phyloP scores from a whole-genome alignment of 768 basidiomycete species.

The Panaeolus cyanescens region DNA sequence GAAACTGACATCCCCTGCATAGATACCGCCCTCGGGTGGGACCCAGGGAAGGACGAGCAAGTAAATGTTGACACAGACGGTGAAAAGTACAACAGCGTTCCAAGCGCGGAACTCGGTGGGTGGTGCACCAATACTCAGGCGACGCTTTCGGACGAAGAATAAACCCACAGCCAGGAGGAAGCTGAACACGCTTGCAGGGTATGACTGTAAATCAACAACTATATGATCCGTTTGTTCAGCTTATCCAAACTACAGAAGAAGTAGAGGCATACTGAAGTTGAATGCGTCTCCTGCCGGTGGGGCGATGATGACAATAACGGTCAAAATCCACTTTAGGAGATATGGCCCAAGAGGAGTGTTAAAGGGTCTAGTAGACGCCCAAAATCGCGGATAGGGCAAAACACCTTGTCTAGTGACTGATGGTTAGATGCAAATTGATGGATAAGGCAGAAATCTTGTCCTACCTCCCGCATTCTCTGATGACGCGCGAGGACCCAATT shows the following conservation, averaged over 20 bases:
- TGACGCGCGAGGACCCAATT: slow-evolving; percentile 44
- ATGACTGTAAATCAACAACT: slow-evolving; percentile 43
- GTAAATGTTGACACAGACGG: slow-evolving; percentile 39
- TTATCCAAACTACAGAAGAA: neutral
- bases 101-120: slow-evolving; percentile 36
- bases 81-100: slow-evolving; percentile 35
- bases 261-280: slow-evolving; percentile 36
- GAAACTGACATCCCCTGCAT: slow-evolving; percentile 42
- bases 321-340: slow-evolving; percentile 45
- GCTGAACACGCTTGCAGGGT: slow-evolving; percentile 36
- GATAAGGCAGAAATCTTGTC: neutral
- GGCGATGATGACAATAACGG: slow-evolving; percentile 49
- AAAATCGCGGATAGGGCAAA: slow-evolving; percentile 51
- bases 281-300: slow-evolving; percentile 45
- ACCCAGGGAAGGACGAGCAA: slow-evolving; percentile 44
- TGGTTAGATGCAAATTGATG: neutral
- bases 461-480: slow-evolving; percentile 45
- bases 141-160: slow-evolving; percentile 34
- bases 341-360: slow-evolving; percentile 51
- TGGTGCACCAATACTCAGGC: slow-evolving; percentile 31
- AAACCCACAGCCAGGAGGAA: slow-evolving; percentile 36
- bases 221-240: neutral
- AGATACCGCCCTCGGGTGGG: slow-evolving; percentile 37
- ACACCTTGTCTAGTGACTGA: slow-evolving; percentile 42
- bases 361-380: slow-evolving; percentile 52